A percentile compares a stretch with the other conserved stretches of the same genome.
Evolutionary conservation across 441 rosid species (phyloP).

Genomic region (Flueggea neowawraea): DNA sequence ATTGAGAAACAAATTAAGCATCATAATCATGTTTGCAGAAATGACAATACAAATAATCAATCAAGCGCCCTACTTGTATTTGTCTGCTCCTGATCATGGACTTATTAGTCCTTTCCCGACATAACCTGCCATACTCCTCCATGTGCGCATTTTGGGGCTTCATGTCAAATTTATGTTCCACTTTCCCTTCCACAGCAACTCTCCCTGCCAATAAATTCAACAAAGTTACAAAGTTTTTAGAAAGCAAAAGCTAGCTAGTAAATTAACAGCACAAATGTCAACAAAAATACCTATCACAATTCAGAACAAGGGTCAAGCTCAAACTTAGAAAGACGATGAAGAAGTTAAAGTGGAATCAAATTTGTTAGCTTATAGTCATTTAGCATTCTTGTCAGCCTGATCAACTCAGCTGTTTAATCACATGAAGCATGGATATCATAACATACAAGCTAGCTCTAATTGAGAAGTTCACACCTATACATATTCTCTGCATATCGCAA

Average conservation of each 20-base stretch:
- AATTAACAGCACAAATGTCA: background rate
- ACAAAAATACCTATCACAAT: background rate
- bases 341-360: too few species aligned
- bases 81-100: slow-evolving; percentile 82
- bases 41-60: slow-evolving; percentile 2
- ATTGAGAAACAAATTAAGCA: background rate
- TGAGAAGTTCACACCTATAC: too few species aligned
- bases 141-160: slow-evolving; percentile 67
- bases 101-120: slow-evolving; percentile 83
- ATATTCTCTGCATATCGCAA: too few species aligned
- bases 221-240: background rate
- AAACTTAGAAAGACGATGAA: too few species aligned
- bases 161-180: slow-evolving; percentile 91
- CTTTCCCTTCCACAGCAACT: slow-evolving; percentile 63
- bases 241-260: background rate
- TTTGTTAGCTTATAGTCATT: too few species aligned
- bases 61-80: slow-evolving; percentile 46
- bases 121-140: slow-evolving; percentile 78
- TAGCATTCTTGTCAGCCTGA: too few species aligned
- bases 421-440: too few species aligned
- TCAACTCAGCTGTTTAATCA: too few species aligned
- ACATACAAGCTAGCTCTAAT: too few species aligned
- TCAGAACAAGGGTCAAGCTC: too few species aligned
- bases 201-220: slow-evolving; percentile 34
- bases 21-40: slow-evolving; percentile 3